These are phyloP conservation scores for Domatiomyces catenatus DNA, from an alignment of 2,329 filamentous ascomycete species.

Conservation along the genomic window DNA sequence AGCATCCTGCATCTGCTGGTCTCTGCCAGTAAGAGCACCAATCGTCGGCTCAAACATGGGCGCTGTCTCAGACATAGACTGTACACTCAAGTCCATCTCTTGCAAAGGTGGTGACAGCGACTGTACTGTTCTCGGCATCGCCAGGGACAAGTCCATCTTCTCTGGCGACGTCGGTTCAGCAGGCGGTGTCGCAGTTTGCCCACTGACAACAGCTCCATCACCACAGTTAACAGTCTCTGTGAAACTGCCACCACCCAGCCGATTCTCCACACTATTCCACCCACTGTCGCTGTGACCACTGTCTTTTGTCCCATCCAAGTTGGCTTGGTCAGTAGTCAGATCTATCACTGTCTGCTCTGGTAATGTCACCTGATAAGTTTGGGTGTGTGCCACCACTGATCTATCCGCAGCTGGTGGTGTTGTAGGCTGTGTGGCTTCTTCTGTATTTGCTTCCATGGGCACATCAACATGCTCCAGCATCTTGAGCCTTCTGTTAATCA, in stretches of 20 bases:
- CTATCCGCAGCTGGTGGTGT: not conserved
- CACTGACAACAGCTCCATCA: not conserved
- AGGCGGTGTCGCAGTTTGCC: not conserved
- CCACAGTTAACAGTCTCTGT: not conserved
- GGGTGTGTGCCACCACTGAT: not conserved
- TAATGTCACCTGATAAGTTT: not conserved
- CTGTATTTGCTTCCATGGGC: not conserved
- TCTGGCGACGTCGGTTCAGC: not conserved
- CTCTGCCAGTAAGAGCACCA: not conserved
- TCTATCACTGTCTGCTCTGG: not conserved
- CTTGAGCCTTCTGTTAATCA: constrained; percentile 10
- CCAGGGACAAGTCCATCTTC: not conserved
- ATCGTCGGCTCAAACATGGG: not conserved
- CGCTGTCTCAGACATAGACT: not conserved
- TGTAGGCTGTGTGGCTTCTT: not conserved
- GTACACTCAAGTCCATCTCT: not conserved
- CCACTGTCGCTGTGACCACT: not conserved
- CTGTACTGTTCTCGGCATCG: not conserved
- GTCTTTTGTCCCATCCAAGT: not conserved
- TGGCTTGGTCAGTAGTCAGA: not conserved
- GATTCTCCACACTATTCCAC: not conserved
- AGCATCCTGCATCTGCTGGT: not conserved
- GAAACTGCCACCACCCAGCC: not conserved
- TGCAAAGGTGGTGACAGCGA: not conserved
- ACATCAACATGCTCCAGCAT: constrained; percentile 3